Conservation (phyloP, 1,284 basidiomycete genomes). For the Coriolopsis trogii region DNA sequence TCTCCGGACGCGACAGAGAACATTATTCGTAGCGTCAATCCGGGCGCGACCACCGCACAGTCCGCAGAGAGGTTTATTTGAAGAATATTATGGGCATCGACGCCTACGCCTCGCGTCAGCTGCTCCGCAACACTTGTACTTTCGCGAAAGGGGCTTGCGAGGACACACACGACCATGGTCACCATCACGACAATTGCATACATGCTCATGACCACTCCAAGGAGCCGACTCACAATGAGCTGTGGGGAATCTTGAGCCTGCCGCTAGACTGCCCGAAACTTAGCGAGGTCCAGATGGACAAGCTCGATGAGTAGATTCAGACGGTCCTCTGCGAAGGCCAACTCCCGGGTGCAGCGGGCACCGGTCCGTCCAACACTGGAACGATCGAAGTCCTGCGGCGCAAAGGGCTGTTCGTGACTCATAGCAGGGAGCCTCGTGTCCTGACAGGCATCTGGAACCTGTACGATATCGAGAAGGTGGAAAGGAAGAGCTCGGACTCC, state of each 20-base stretch:
- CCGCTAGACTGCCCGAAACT: slow-evolving; percentile 69
- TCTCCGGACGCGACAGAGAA: slow-evolving; percentile 51
- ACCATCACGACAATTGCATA: slow-evolving; percentile 37
- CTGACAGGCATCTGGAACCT: slow-evolving; percentile 87
- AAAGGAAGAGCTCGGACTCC: slow-evolving; percentile 44
- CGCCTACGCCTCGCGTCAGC: slow-evolving; percentile 59
- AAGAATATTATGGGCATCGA: slow-evolving; percentile 76
- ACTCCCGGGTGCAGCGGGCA: slow-evolving; percentile 35
- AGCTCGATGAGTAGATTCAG: slow-evolving; percentile 79
- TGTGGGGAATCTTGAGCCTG: slow-evolving; percentile 74
- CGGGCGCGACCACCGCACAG: slow-evolving; percentile 74
- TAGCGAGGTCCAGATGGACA: slow-evolving; percentile 43
- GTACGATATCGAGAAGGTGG: slow-evolving; percentile 73
- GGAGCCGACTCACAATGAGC: slow-evolving; percentile 55
- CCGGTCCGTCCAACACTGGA: slow-evolving; percentile 20
- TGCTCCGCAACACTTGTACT: slow-evolving; percentile 20
- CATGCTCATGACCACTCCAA: slow-evolving; percentile 35
- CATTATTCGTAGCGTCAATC: slow-evolving; percentile 73
- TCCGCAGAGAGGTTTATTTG: slow-evolving; percentile 71
- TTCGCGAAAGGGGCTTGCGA: slow-evolving; percentile 11
- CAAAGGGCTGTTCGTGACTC: slow-evolving; percentile 73
- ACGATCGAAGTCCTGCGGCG: slow-evolving; percentile 73
- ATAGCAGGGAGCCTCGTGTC: slow-evolving; percentile 62
- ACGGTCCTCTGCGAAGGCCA: slow-evolving; percentile 76
- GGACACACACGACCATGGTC: slow-evolving; percentile 39